Percentiles rank a stretch among this genome's conserved stretches.
Conservation (phyloP, 1,139 yeast species). For the Hyphopichia fennica region DNA sequence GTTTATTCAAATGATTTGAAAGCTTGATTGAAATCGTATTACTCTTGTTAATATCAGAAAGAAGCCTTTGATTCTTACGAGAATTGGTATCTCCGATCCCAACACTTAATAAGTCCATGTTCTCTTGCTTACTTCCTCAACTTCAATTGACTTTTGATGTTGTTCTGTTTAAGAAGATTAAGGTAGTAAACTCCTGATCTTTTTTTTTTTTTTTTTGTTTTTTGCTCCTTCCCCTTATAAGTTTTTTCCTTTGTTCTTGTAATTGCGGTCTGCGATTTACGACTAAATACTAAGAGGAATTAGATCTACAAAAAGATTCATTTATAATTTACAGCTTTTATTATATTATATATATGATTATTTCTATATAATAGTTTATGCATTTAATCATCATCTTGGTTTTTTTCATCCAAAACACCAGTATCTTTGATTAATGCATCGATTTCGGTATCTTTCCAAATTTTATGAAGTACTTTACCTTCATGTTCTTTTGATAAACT, state of each 20-base stretch:
- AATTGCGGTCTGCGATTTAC: background rate
- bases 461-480: conserved; percentile 62
- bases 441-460: conserved; percentile 80
- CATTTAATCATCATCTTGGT: conserved; percentile 5
- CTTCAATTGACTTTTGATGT: too few species aligned
- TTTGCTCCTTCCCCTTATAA: background rate
- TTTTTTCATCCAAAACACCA: conserved; percentile 60
- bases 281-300: too few species aligned
- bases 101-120: conserved; percentile 2
- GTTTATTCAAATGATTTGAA: conserved; percentile 1
- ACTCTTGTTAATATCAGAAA: conserved; percentile 1
- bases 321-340: background rate
- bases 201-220: background rate
- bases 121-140: too few species aligned
- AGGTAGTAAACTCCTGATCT: background rate
- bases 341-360: too few species aligned
- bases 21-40: conserved; percentile 8
- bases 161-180: too few species aligned
- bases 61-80: background rate
- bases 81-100: conserved; percentile 1
- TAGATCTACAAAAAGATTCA: too few species aligned
- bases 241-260: background rate
- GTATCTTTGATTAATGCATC: conserved; percentile 70
- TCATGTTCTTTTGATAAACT: conserved; percentile 47
- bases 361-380: background rate